Evolutionary conservation across 2,329 filamentous ascomycete genomes (phyloP).

Genomic region (Microdochium nivale): DNA sequence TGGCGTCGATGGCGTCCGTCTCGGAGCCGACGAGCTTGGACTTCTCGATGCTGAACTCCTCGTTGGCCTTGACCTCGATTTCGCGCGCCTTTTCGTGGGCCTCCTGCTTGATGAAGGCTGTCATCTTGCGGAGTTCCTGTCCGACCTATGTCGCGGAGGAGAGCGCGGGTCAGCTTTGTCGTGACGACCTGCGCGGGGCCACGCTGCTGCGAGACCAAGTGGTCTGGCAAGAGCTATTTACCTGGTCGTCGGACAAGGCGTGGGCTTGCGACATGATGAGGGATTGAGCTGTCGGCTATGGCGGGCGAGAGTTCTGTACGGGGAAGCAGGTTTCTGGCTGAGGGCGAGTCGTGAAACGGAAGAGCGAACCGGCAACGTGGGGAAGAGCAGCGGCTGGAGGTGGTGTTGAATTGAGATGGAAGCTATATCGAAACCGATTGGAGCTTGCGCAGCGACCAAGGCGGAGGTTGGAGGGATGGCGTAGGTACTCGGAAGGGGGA

Average conservation of each 20-base stretch:
- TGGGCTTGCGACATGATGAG: slow-evolving; percentile 82
- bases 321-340: slow-evolving; percentile 1
- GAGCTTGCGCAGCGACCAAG: not conserved
- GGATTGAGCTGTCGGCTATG: slow-evolving; percentile 14
- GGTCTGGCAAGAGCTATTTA: slow-evolving; percentile 29
- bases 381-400: not conserved
- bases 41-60: slow-evolving; percentile 98
- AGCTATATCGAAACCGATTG: not conserved
- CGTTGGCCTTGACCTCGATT: slow-evolving; percentile 96
- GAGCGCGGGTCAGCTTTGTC: slow-evolving; percentile 8
- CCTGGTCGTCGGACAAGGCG: slow-evolving; percentile 96
- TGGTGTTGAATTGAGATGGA: slow-evolving; percentile 1
- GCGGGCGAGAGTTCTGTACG: slow-evolving; percentile 7
- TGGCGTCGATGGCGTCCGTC: slow-evolving; percentile 80
- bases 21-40: slow-evolving; percentile 96
- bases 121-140: slow-evolving; percentile 99
- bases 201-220: not conserved
- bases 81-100: slow-evolving; percentile 94
- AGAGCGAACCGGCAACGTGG: not conserved
- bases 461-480: slow-evolving; percentile 1
- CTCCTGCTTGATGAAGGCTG: slow-evolving; percentile 98
- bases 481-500: too few species aligned
- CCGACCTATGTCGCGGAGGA: slow-evolving; percentile 58
- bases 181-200: not conserved
- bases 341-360: not conserved